Evolutionary conservation across 805 yeast genomes (phyloP).

Genomic region (Candida nonsorbophila): DNA sequence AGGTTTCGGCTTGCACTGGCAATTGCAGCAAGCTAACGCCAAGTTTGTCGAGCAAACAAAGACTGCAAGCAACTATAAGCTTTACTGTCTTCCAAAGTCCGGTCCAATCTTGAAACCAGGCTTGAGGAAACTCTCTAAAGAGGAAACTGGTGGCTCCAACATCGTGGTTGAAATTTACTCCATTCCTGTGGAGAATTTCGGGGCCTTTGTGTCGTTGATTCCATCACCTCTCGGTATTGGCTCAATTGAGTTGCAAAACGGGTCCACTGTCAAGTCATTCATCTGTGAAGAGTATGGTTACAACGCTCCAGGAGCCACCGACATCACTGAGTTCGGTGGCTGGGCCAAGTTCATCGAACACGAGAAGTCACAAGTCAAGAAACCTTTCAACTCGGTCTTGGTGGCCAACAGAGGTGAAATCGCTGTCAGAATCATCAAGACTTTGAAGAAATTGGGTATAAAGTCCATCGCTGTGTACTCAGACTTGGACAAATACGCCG

Average conservation of each 20-base stretch:
- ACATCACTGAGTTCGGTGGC: constrained; percentile 84
- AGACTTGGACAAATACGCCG: constrained; percentile 83
- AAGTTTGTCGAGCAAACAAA: constrained; percentile 57
- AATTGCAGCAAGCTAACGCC: constrained; percentile 79
- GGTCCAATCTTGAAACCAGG: constrained; percentile 93
- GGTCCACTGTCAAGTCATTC: constrained; percentile 86
- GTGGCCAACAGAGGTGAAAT: constrained; percentile 98
- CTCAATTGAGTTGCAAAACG: constrained; percentile 74
- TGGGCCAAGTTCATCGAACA: constrained; percentile 65
- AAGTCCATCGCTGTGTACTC: constrained; percentile 85
- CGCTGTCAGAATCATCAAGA: constrained; percentile 89
- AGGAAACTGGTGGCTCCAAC: constrained; percentile 39
- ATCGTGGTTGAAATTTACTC: constrained; percentile 81
- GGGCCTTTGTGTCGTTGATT: constrained; percentile 79
- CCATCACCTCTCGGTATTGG: constrained; percentile 97
- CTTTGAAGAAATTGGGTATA: constrained; percentile 76
- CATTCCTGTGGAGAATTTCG: constrained; percentile 73
- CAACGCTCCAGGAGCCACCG: constrained; percentile 61
- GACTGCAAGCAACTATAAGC: constrained; percentile 65
- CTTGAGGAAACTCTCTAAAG: constrained; percentile 55
- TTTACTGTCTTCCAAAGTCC: constrained; percentile 75
- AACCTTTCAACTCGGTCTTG: constrained; percentile 77
- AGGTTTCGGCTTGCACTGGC: constrained; percentile 93
- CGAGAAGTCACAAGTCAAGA: constrained; percentile 19
- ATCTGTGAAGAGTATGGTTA: constrained; percentile 93